A percentile compares a stretch with the other conserved stretches of the same genome.
These are phyloP conservation scores for Aspergillus sp. DNA, from an alignment of 2,329 filamentous ascomycete genomes.

Conservation along the genomic window DNA sequence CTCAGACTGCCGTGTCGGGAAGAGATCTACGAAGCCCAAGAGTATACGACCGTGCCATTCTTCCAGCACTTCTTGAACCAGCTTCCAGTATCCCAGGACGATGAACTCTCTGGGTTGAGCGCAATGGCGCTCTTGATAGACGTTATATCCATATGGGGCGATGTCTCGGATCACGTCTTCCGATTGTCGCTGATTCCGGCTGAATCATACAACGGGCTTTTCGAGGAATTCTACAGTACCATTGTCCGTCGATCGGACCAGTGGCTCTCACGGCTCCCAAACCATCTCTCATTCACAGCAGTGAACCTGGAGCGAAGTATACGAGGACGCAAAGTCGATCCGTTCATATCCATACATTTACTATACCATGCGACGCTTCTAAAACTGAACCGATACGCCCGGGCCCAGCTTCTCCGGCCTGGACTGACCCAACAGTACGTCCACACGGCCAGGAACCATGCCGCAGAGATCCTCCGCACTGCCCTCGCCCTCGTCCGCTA, in stretches of 20 bases:
- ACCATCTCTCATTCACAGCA: constrained; percentile 57
- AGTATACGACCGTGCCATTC: constrained; percentile 61
- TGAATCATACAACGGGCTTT: constrained; percentile 49
- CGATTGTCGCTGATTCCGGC: constrained; percentile 53
- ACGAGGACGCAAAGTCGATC: constrained; percentile 58
- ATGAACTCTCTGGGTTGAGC: constrained; percentile 48
- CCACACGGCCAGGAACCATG: constrained; percentile 56
- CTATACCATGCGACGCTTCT: constrained; percentile 68
- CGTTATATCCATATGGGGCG: constrained; percentile 68
- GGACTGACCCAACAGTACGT: constrained; percentile 53
- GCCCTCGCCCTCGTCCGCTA: constrained; percentile 31
- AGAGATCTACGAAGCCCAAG: constrained; percentile 64
- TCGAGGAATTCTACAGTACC: constrained; percentile 58
- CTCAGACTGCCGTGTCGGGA: constrained; percentile 68
- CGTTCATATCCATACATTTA: constrained; percentile 67
- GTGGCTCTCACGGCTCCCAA: constrained; percentile 64
- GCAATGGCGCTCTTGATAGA: constrained; percentile 66
- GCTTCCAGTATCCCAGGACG: constrained; percentile 39
- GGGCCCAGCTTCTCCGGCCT: constrained; percentile 47
- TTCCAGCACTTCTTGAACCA: constrained; percentile 61
- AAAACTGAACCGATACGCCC: constrained; percentile 67
- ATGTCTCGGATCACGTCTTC: constrained; percentile 65
- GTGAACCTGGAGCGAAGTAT: constrained; percentile 63
- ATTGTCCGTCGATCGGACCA: constrained; percentile 57
- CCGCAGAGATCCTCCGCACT: constrained; percentile 57